Evolutionary conservation across 2,329 filamentous ascomycete genomes (phyloP).

Genomic region (Juglanconis sp.): DNA sequence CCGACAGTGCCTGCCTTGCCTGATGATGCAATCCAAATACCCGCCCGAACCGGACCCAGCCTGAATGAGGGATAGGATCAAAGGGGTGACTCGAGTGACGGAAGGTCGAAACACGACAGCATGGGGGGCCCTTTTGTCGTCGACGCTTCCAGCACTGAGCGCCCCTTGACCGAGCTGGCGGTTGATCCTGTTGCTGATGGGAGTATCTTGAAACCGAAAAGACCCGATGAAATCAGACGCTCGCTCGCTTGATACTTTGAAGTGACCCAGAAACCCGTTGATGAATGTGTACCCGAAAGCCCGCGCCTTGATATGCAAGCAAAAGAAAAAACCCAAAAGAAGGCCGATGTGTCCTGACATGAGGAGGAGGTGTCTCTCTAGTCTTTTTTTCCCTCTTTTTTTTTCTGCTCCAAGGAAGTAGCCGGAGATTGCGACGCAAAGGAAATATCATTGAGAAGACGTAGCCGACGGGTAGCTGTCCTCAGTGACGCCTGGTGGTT

Average conservation of each 20-base stretch:
- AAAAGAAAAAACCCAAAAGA: slow-evolving; percentile 17
- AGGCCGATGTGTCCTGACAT: slow-evolving; percentile 32
- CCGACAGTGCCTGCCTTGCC: slow-evolving; percentile 41
- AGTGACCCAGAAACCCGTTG: slow-evolving; percentile 21
- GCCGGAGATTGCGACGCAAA: slow-evolving; percentile 20
- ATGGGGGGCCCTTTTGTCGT: background rate
- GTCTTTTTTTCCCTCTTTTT: slow-evolving; percentile 24
- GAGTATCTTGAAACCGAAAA: slow-evolving; percentile 40
- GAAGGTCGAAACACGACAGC: background rate
- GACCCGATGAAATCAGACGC: slow-evolving; percentile 34
- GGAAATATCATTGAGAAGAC: slow-evolving; percentile 37
- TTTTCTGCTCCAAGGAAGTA: slow-evolving; percentile 22
- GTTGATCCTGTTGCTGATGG: slow-evolving; percentile 34
- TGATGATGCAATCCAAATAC: slow-evolving; percentile 53
- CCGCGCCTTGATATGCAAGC: slow-evolving; percentile 34
- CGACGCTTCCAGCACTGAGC: slow-evolving; percentile 15
- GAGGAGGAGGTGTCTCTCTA: slow-evolving; percentile 32
- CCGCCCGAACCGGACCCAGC: slow-evolving; percentile 49
- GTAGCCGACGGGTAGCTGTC: slow-evolving; percentile 47
- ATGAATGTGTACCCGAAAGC: slow-evolving; percentile 18
- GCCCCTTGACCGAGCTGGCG: slow-evolving; percentile 46
- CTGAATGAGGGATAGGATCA: slow-evolving; percentile 46
- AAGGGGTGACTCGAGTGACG: slow-evolving; percentile 27
- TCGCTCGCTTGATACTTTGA: slow-evolving; percentile 36
- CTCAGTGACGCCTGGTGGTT: slow-evolving; percentile 50